Percentiles rank a stretch among this genome's conserved stretches.
These are phyloP conservation scores for Epichloe coenophiala DNA, from an alignment of 2,329 filamentous ascomycete species.

Conservation along the genomic window DNA sequence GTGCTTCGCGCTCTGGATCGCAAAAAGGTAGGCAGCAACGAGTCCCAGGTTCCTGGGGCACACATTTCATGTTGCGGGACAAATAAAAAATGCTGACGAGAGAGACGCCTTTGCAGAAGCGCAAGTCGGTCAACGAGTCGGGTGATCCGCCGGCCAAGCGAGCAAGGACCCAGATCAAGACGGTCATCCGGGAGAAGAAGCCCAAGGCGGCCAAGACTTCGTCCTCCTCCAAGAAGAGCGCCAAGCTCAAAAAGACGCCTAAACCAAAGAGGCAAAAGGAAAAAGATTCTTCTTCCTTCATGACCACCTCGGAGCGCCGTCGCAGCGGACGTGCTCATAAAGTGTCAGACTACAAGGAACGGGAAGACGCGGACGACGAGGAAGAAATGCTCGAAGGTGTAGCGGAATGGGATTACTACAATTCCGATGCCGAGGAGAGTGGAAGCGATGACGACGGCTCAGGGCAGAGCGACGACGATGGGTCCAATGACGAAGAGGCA, in stretches of 20 bases:
- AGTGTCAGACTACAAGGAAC: conserved; percentile 39
- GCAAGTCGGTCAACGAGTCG: conserved; percentile 39
- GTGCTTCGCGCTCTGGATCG: conserved; percentile 52
- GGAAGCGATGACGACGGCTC: conserved; percentile 9
- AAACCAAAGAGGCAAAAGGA: conserved; percentile 20
- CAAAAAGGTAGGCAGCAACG: conserved; percentile 45
- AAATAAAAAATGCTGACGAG: conserved; percentile 11
- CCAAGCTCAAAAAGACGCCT: conserved; percentile 12
- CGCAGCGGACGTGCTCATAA: conserved; percentile 40
- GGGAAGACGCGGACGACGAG: conserved; percentile 44
- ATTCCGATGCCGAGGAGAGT: conserved; percentile 19
- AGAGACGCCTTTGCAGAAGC: conserved; percentile 31
- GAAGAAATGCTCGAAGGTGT: conserved; percentile 49
- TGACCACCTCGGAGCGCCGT: conserved; percentile 34
- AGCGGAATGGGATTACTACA: conserved; percentile 41
- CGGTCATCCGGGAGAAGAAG: conserved; percentile 25
- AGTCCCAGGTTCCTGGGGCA: no score
- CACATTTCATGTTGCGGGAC: no score
- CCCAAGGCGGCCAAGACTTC: conserved; percentile 19
- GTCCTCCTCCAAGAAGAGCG: conserved; percentile 16
- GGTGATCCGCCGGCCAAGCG: conserved; percentile 29
- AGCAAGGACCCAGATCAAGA: conserved; percentile 23
- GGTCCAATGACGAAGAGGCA: conserved; percentile 8
- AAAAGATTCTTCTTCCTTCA: conserved; percentile 13
- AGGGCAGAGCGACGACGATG: conserved; percentile 5